A percentile compares a stretch with the other conserved stretches of the same genome.
These are phyloP conservation scores for Pichia gijzeniarum DNA, from an alignment of 805 yeast genomes.

Conservation along the genomic window DNA sequence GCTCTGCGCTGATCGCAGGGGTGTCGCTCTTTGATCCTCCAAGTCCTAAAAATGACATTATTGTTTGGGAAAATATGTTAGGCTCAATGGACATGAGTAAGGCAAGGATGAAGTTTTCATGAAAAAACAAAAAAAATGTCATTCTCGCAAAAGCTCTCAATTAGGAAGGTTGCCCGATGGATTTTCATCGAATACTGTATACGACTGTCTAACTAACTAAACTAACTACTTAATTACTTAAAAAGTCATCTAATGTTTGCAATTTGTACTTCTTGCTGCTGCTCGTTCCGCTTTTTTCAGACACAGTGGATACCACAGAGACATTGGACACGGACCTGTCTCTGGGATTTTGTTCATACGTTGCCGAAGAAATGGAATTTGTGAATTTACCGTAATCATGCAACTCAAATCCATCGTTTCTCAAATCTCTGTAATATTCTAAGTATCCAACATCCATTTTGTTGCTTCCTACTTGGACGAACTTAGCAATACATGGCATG, in stretches of 20 bases:
- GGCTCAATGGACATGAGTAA: too few species aligned
- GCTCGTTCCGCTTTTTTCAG: too few species aligned
- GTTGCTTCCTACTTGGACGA: neutral
- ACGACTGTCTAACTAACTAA: too few species aligned
- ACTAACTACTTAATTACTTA: slow-evolving; percentile 21
- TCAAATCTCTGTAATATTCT: slow-evolving; percentile 24
- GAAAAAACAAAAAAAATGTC: too few species aligned
- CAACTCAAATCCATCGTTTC: slow-evolving; percentile 31
- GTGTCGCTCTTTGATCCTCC: slow-evolving; percentile 17
- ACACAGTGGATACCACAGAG: neutral
- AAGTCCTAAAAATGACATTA: slow-evolving; percentile 29
- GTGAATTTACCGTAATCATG: slow-evolving; percentile 34
- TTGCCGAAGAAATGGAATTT: slow-evolving; percentile 18
- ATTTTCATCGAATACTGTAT: too few species aligned
- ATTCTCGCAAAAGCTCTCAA: neutral
- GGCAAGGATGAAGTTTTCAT: too few species aligned
- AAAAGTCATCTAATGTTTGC: slow-evolving; percentile 84
- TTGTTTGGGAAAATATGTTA: neutral
- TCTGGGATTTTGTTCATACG: neutral
- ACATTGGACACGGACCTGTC: neutral
- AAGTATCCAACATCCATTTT: slow-evolving; percentile 19
- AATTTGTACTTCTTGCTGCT: slow-evolving; percentile 41
- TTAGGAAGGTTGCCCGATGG: too few species aligned
- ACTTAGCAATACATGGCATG: neutral
- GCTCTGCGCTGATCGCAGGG: slow-evolving; percentile 14